These are phyloP conservation scores for Candida oleophila DNA, from an alignment of 805 yeast genomes.

Conservation along the genomic window DNA sequence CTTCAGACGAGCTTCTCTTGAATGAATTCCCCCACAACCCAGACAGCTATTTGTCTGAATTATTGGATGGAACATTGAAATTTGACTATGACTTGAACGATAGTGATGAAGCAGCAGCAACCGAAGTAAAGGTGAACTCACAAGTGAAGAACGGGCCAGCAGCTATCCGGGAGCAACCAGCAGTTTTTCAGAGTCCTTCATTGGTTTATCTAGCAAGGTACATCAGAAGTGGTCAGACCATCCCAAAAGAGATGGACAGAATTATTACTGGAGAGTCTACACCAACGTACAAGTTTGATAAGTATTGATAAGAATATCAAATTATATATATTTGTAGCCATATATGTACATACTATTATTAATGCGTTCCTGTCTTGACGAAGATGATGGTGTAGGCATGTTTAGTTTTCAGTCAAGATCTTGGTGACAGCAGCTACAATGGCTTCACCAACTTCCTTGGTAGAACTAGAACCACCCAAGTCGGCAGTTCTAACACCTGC, in stretches of 20 bases:
- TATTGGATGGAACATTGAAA: constrained; percentile 24
- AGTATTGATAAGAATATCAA: no score
- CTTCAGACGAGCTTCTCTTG: neutral
- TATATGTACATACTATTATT: no score
- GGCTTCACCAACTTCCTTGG: constrained; percentile 93
- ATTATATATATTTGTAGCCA: no score
- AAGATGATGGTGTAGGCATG: no score
- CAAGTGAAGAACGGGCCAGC: neutral
- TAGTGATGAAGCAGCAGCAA: neutral
- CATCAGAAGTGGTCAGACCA: constrained; percentile 4
- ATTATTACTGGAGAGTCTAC: neutral
- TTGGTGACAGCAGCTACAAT: constrained; percentile 70
- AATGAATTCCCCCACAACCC: constrained; percentile 8
- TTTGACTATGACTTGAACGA: constrained; percentile 6
- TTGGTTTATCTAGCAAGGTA: constrained; percentile 1
- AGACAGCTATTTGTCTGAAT: constrained; percentile 32
- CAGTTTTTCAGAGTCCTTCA: constrained; percentile 1
- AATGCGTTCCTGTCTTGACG: no score
- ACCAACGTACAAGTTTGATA: neutral
- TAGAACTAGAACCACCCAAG: constrained; percentile 78
- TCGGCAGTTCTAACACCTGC: constrained; percentile 88
- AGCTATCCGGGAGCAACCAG: neutral
- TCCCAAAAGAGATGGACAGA: constrained; percentile 4
- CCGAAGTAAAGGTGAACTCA: neutral
- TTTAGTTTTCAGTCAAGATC: constrained; percentile 20